A percentile compares a stretch with the other conserved stretches of the same genome.
Conservation (phyloP, 768 basidiomycete genomes). For the Phylloporus rhodoxanthus region DNA sequence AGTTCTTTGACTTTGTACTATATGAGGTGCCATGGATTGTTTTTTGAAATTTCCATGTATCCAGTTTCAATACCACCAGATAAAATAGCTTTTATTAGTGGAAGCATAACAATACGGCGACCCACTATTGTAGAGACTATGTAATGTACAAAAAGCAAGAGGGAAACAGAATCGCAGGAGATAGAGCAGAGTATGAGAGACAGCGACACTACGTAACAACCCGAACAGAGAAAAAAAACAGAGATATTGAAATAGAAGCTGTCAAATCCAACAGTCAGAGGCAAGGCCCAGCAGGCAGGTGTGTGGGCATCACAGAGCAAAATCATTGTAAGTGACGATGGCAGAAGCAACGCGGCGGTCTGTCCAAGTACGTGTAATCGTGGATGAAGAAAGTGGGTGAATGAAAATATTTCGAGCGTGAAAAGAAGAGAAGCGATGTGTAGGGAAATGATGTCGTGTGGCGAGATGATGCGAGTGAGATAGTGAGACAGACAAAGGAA, state of each 20-base stretch:
- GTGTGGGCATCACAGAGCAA: slow-evolving; percentile 11
- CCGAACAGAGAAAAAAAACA: slow-evolving; percentile 13
- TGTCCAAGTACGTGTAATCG: slow-evolving; percentile 20
- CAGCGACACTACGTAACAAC: slow-evolving; percentile 14
- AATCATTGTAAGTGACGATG: slow-evolving; percentile 9
- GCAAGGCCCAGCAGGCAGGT: slow-evolving; percentile 7
- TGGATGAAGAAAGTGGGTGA: slow-evolving; percentile 10
- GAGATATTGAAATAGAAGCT: slow-evolving; percentile 11
- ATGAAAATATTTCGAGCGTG: slow-evolving; percentile 14
- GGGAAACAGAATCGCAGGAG: slow-evolving; percentile 16
- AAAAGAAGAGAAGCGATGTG: slow-evolving; percentile 13
- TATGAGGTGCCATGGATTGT: slow-evolving; percentile 92
- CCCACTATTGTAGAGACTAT: slow-evolving; percentile 48
- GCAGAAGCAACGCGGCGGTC: slow-evolving; percentile 12
- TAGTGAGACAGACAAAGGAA: slow-evolving; percentile 15
- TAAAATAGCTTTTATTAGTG: slow-evolving; percentile 48
- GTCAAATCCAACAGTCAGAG: slow-evolving; percentile 11
- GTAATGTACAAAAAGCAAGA: slow-evolving; percentile 35
- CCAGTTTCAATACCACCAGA: slow-evolving; percentile 11
- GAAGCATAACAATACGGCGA: slow-evolving; percentile 57
- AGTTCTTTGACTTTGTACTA: slow-evolving; percentile 91
- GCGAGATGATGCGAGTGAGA: slow-evolving; percentile 23
- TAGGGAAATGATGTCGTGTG: slow-evolving; percentile 27
- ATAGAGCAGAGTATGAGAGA: slow-evolving; percentile 20
- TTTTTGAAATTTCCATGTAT: slow-evolving; percentile 34